A percentile compares a stretch with the other conserved stretches of the same genome.
These are phyloP conservation scores for Auriscalpium orientale DNA, from an alignment of 768 basidiomycete species.

Conservation along the genomic window DNA sequence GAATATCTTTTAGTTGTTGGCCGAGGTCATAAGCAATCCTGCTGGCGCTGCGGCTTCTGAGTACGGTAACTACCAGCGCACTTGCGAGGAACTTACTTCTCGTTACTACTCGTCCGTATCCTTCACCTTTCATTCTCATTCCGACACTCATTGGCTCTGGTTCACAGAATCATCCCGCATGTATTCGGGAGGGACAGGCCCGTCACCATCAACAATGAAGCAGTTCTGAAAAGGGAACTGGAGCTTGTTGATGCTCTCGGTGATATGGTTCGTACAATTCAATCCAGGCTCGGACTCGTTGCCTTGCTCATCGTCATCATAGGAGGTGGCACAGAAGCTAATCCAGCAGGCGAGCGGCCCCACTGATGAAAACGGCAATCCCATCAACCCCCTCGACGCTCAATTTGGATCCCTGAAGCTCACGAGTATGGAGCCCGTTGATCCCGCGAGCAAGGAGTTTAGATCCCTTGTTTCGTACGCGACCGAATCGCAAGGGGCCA, in stretches of 20 bases:
- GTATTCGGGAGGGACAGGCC: conserved; percentile 48
- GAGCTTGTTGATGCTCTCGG: conserved; percentile 59
- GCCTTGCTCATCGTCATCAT: not conserved
- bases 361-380: conserved; percentile 36
- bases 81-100: conserved; percentile 41
- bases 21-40: conserved; percentile 43
- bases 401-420: conserved; percentile 47
- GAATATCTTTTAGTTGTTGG: conserved; percentile 2
- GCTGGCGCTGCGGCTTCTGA: conserved; percentile 29
- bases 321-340: conserved; percentile 55
- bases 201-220: conserved; percentile 31
- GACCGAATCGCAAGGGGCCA: conserved; percentile 48
- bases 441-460: conserved; percentile 36
- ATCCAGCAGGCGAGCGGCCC: conserved; percentile 30
- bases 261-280: conserved; percentile 40
- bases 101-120: conserved; percentile 48
- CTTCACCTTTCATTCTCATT: not conserved
- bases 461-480: conserved; percentile 38
- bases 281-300: not conserved
- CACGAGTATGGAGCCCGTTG: conserved; percentile 42
- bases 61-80: conserved; percentile 30
- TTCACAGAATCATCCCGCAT: conserved; percentile 49
- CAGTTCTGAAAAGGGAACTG: conserved; percentile 43
- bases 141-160: not conserved
- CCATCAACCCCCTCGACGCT: conserved; percentile 49